phyloP scores from a whole-genome alignment of 805 yeast genomes.

The Lipomyces spencermartinsiae region DNA sequence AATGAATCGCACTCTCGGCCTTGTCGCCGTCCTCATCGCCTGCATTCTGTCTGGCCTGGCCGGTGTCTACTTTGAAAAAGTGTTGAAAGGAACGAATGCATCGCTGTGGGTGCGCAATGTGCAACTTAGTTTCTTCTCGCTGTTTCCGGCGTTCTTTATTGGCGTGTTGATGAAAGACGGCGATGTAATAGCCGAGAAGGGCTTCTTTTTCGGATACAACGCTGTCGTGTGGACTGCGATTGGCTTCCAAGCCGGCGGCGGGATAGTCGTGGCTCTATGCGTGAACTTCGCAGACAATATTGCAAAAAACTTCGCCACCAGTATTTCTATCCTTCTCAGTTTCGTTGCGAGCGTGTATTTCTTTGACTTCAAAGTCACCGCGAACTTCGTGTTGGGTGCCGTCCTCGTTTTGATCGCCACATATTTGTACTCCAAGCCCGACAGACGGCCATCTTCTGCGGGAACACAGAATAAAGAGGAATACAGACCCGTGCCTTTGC shows the following conservation, averaged over 20 bases:
- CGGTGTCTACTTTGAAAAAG: constrained; percentile 53
- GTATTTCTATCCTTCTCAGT: constrained; percentile 49
- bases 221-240: constrained; percentile 50
- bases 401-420: constrained; percentile 48
- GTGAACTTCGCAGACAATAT: constrained; percentile 54
- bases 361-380: constrained; percentile 48
- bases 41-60: constrained; percentile 51
- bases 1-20: constrained; percentile 45
- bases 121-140: constrained; percentile 50
- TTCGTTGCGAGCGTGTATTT: constrained; percentile 49
- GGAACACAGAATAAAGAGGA: constrained; percentile 12
- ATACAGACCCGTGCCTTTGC: constrained; percentile 31
- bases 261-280: constrained; percentile 51
- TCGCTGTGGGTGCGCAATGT: constrained; percentile 51
- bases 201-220: constrained; percentile 52
- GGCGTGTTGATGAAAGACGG: constrained; percentile 50
- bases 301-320: constrained; percentile 52
- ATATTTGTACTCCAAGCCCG: constrained; percentile 46
- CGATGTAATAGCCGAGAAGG: constrained; percentile 45
- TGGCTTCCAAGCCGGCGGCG: constrained; percentile 51
- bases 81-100: constrained; percentile 49
- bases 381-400: constrained; percentile 49
- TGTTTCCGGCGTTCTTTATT: constrained; percentile 50
- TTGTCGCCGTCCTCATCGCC: constrained; percentile 49
- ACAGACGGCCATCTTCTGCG: constrained; percentile 16